Evolutionary conservation across 2,329 filamentous ascomycete genomes (phyloP).

Genomic region (Tricladium varicosporioides): DNA sequence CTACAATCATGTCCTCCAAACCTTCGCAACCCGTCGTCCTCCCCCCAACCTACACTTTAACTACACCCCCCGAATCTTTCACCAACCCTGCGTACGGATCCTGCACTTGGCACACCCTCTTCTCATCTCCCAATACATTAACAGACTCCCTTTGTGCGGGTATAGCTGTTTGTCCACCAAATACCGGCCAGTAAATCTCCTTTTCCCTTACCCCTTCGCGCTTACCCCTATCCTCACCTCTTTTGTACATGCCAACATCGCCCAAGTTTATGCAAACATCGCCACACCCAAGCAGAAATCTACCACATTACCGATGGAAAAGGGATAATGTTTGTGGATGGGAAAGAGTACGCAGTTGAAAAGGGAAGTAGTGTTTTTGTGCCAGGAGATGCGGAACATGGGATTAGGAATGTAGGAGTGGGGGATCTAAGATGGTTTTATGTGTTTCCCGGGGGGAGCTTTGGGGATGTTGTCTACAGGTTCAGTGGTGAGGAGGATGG

Average conservation of each 20-base stretch:
- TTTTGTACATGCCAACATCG: constrained; percentile 7
- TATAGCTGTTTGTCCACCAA: constrained; percentile 36
- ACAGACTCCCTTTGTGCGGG: constrained; percentile 39
- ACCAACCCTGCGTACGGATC: background rate
- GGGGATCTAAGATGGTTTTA: constrained; percentile 40
- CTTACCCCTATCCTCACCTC: no score
- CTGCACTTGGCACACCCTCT: constrained; percentile 39
- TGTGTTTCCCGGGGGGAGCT: constrained; percentile 38
- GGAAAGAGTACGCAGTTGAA: constrained; percentile 31
- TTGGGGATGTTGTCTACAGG: constrained; percentile 40
- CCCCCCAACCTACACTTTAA: background rate
- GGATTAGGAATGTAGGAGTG: constrained; percentile 32
- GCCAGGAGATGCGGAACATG: constrained; percentile 43
- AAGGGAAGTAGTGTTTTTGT: constrained; percentile 40
- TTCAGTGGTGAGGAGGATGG: constrained; percentile 23
- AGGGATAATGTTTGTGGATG: constrained; percentile 40
- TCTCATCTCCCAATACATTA: constrained; percentile 36
- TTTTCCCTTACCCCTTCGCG: no score
- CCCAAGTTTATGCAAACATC: constrained; percentile 34
- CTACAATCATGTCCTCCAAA: no score
- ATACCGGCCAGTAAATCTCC: constrained; percentile 24
- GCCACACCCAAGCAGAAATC: constrained; percentile 42
- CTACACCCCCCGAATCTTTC: constrained; percentile 5
- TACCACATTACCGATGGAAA: constrained; percentile 40
- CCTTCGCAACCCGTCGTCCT: no score